Base-by-base conservation (phyloP, 2,329 filamentous ascomycete species). In the Ceratocystiopsis brevicomis region DNA sequence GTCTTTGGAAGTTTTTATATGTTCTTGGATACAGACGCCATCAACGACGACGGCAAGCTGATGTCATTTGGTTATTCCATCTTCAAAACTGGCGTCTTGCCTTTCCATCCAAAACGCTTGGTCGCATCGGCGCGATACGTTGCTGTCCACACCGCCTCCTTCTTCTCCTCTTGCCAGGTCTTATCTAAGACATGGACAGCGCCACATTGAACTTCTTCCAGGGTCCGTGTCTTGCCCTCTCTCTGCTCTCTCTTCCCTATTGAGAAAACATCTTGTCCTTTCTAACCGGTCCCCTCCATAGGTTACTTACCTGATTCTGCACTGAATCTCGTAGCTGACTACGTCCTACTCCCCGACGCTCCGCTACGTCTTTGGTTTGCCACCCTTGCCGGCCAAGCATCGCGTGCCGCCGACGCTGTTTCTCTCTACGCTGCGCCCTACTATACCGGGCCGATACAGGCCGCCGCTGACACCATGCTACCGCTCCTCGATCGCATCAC, bases 261-360 rank as follows among this genome's bases (percentile, higher is more conserved):
- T 40, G 38, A 17, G 15, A 17, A 38, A 36, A 3, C 9, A 8
- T 13, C 9, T 39, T 16, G 19, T 40, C 15, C 21, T 40, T 10
- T 3, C 21, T 30, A 30, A 30, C 25, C 2, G 10, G 10, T 11
- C 25, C 8, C 25, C 5, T 30, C 25, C 10, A 30, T 51, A 49
- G 55, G 54, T 43, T 50, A 62, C 42, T 56, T 67, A 48, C 57
- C 59, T 38, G 54, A 59, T 33, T 41, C 47, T 33, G 50, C 70
- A 45, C 59, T 69, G 41, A 63, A 66, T 34, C 58, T 67, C n/a
- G 56, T 71, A 44, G 56, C 67, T 53, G 61, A 61, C 38, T 60
- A 73, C 57, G 51, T 71, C 46, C 58, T 72, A 40, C 58, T 62
- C 53, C 63, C 63, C 15, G 53, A 60, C 40, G 63, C 66, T 6